phyloP scores from a whole-genome alignment of 2,329 filamentous ascomycete species.

The Ambrosiella xylebori region DNA sequence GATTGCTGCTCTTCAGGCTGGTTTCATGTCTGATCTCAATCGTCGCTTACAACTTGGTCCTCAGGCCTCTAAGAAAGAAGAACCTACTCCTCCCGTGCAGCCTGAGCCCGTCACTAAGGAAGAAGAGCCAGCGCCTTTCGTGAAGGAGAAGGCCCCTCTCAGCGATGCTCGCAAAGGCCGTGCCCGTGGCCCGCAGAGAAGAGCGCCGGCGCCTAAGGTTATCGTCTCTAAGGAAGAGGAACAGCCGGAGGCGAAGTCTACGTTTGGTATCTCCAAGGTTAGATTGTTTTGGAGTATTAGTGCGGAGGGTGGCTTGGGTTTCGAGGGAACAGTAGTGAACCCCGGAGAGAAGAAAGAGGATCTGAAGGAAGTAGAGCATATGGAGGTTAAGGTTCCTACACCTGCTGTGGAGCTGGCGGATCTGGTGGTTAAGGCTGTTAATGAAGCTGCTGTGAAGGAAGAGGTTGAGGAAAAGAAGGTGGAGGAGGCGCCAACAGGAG shows the following conservation, averaged over 20 bases:
- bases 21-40: constrained; percentile 86
- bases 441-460: neutral
- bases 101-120: constrained; percentile 30
- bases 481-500: neutral
- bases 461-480: neutral
- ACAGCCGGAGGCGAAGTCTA: constrained; percentile 19
- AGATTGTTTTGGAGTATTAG: constrained; percentile 36
- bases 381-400: neutral
- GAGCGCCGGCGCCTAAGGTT: constrained; percentile 41
- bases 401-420: neutral
- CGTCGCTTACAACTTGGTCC: constrained; percentile 75
- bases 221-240: constrained; percentile 21
- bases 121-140: constrained; percentile 31
- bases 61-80: constrained; percentile 60
- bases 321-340: constrained; percentile 22
- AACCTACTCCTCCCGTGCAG: constrained; percentile 23
- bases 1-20: constrained; percentile 77
- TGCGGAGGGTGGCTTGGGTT: constrained; percentile 27
- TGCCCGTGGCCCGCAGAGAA: constrained; percentile 69
- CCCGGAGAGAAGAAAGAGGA: neutral
- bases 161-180: constrained; percentile 78
- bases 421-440: neutral
- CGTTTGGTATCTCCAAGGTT: constrained; percentile 29
- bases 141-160: constrained; percentile 44
- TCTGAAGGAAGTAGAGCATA: neutral